Conservation (phyloP, 2,329 filamentous ascomycete species). For the Didymellaceae sp. region DNA sequence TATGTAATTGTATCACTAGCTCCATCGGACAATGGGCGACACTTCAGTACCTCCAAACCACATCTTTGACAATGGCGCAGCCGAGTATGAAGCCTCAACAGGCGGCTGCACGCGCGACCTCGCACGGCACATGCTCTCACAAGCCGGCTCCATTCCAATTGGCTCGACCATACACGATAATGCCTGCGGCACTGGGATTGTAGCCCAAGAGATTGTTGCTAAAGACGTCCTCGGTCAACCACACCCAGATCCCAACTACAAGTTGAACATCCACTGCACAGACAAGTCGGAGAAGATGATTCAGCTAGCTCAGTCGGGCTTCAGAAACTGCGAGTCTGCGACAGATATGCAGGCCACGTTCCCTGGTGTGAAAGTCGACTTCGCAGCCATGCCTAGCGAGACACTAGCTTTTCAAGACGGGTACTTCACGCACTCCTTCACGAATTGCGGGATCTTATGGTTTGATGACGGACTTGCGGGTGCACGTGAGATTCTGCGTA, state of each 20-base stretch:
- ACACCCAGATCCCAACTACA: background rate
- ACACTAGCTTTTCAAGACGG: conserved; percentile 30
- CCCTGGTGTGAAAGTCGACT: background rate
- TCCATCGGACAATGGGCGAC: background rate
- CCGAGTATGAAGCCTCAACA: conserved; percentile 22
- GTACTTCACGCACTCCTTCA: conserved; percentile 48
- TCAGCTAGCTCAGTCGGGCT: background rate
- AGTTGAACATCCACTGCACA: conserved; percentile 14
- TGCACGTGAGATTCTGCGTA: conserved; percentile 44
- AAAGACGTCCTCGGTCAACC: background rate
- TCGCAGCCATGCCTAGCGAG: conserved; percentile 4
- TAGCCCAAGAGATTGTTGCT: conserved; percentile 22
- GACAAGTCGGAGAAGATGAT: conserved; percentile 8
- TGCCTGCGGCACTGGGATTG: conserved; percentile 35
- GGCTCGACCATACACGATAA: conserved; percentile 33
- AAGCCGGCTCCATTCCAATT: conserved; percentile 18
- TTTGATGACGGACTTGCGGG: conserved; percentile 35
- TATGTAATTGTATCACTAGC: background rate
- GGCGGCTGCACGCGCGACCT: conserved; percentile 26
- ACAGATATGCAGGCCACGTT: background rate
- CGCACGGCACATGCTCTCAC: conserved; percentile 20
- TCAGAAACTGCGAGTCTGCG: background rate
- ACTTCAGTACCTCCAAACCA: background rate
- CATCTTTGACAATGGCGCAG: background rate
- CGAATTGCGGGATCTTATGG: conserved; percentile 49